Conservation (phyloP, 345 rosid genomes). For the Dipteronia sinensis region DNA sequence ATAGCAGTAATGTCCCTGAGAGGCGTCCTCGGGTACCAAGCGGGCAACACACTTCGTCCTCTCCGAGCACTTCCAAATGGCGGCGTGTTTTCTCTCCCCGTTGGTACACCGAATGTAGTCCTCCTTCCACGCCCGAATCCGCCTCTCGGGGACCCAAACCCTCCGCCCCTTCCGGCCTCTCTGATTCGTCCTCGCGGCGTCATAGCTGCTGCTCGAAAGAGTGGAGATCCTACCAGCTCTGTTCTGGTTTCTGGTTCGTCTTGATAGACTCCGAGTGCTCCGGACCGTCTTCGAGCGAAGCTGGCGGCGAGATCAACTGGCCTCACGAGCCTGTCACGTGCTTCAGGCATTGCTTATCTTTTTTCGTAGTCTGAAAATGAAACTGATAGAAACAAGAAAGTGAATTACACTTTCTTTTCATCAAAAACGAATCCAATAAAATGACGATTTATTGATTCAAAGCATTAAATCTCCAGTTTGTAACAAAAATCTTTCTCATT, state of each 20-base stretch:
- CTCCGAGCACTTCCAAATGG: conserved; percentile 27
- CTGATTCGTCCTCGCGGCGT: conserved; percentile 18
- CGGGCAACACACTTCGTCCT: conserved; percentile 56
- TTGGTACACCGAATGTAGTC: conserved; percentile 19
- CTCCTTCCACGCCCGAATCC: conserved; percentile 31
- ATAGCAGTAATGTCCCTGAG: conserved; percentile 67
- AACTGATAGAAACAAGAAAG: neutral
- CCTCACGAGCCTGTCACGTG: conserved; percentile 68
- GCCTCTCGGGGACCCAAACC: conserved; percentile 44
- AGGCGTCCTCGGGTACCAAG: conserved; percentile 89
- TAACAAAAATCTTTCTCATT: neutral
- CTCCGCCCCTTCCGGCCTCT: conserved; percentile 19
- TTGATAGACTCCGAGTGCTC: conserved; percentile 29
- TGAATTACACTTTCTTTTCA: neutral
- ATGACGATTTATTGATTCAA: neutral
- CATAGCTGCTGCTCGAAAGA: conserved; percentile 15
- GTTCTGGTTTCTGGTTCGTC: conserved; percentile 34
- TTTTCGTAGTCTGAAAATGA: neutral
- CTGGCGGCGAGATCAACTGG: conserved; percentile 50
- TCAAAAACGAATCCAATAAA: neutral
- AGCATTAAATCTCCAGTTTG: neutral
- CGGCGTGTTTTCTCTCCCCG: conserved; percentile 48
- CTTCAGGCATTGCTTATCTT: conserved; percentile 47
- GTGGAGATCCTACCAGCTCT: conserved; percentile 34
- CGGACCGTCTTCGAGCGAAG: conserved; percentile 44